phyloP scores from a whole-genome alignment of 345 rosid species.

The Linum trigynum region DNA sequence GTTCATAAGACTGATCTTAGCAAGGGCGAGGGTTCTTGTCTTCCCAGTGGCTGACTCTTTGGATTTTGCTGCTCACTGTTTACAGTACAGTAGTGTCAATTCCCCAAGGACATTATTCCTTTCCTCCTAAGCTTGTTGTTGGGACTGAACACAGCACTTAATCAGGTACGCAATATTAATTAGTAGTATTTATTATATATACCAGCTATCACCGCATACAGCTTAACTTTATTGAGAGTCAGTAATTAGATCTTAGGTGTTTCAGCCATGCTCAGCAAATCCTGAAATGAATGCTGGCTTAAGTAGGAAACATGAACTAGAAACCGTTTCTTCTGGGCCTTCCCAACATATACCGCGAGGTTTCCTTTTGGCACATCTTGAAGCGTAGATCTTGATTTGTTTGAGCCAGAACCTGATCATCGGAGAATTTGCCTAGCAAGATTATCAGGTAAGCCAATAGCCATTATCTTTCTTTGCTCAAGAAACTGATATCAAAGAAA shows the following conservation, averaged over 20 bases:
- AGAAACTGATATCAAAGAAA: background rate
- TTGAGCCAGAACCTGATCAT: background rate
- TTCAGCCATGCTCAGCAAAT: background rate
- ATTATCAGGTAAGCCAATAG: conserved; percentile 1
- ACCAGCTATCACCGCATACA: background rate
- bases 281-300: background rate
- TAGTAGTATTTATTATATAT: too few species aligned
- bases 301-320: background rate
- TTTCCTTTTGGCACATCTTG: background rate
- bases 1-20: too few species aligned
- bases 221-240: background rate
- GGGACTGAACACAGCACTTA: too few species aligned
- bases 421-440: conserved; percentile 2
- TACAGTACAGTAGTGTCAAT: too few species aligned
- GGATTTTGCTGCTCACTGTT: too few species aligned
- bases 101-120: too few species aligned
- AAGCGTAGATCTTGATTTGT: background rate
- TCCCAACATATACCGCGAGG: background rate
- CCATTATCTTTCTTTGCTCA: background rate
- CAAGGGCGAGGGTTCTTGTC: too few species aligned
- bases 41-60: too few species aligned
- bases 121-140: too few species aligned
- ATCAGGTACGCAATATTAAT: too few species aligned
- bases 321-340: background rate
- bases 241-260: background rate